phyloP scores from a whole-genome alignment of 1,139 yeast genomes.

The Kluyveromyces marxianus region DNA sequence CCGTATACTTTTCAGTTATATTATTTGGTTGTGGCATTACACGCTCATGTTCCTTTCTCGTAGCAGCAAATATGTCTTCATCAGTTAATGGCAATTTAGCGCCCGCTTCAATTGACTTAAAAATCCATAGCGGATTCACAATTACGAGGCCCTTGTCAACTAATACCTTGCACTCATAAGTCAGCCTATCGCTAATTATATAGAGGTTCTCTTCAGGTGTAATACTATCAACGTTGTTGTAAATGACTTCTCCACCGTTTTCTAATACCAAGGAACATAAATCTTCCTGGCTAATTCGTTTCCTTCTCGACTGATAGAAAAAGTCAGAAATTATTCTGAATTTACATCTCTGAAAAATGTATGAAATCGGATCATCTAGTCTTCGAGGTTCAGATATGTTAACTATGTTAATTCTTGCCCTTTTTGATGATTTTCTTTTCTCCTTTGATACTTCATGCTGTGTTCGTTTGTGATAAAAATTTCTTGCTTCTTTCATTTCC shows the following conservation, averaged over 20 bases:
- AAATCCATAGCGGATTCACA: slow-evolving; percentile 57
- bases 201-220: slow-evolving; percentile 6
- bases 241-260: slow-evolving; percentile 45
- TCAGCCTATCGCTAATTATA: slow-evolving; percentile 43
- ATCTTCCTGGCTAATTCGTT: slow-evolving; percentile 32
- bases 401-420: slow-evolving; percentile 9
- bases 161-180: slow-evolving; percentile 41
- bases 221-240: slow-evolving; percentile 5
- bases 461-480: slow-evolving; percentile 11
- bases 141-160: slow-evolving; percentile 51
- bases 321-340: slow-evolving; percentile 41
- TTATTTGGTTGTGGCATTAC: too few species aligned
- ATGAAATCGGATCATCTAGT: slow-evolving; percentile 6
- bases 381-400: not conserved
- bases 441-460: slow-evolving; percentile 15
- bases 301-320: slow-evolving; percentile 28
- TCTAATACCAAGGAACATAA: slow-evolving; percentile 36
- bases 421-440: slow-evolving; percentile 17
- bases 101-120: slow-evolving; percentile 42
- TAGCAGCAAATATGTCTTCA: not conserved
- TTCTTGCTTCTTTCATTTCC: slow-evolving; percentile 28
- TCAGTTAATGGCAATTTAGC: slow-evolving; percentile 10
- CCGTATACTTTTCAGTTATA: too few species aligned
- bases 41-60: too few species aligned
- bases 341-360: slow-evolving; percentile 31